A percentile compares a stretch with the other conserved stretches of the same genome.
Conservation (phyloP, 2,329 filamentous ascomycete genomes). For the Penicillium sp. region DNA sequence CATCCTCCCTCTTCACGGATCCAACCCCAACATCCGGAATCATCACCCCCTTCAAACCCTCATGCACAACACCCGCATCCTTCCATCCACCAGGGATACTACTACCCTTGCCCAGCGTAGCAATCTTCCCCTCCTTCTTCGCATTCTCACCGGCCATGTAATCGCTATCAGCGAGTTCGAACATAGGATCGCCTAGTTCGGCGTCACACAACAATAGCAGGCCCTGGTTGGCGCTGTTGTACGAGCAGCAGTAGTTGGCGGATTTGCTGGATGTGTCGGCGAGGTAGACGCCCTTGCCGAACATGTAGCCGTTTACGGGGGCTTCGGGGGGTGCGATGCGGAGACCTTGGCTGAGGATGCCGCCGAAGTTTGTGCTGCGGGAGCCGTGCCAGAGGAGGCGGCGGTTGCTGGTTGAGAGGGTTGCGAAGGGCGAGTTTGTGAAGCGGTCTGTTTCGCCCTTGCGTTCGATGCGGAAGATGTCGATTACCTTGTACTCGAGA, state of each 20-base stretch:
- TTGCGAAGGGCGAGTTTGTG: slow-evolving; percentile 60
- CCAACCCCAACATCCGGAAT: slow-evolving; percentile 56
- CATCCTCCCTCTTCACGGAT: neutral
- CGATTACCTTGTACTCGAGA: slow-evolving; percentile 59
- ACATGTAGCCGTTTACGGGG: slow-evolving; percentile 82
- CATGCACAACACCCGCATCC: slow-evolving; percentile 71
- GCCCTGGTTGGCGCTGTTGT: slow-evolving; percentile 69
- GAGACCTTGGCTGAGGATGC: slow-evolving; percentile 84
- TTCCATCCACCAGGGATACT: slow-evolving; percentile 74
- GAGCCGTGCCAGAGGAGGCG: slow-evolving; percentile 89
- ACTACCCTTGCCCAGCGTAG: slow-evolving; percentile 73
- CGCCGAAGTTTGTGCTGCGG: slow-evolving; percentile 81
- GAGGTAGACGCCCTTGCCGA: slow-evolving; percentile 87
- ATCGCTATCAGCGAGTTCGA: slow-evolving; percentile 63
- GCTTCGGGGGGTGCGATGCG: slow-evolving; percentile 84
- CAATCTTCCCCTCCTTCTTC: slow-evolving; percentile 63
- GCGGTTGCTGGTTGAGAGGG: slow-evolving; percentile 65
- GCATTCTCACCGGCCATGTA: slow-evolving; percentile 70
- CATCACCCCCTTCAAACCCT: slow-evolving; percentile 68
- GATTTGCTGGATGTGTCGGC: slow-evolving; percentile 86
- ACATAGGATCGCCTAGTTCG: slow-evolving; percentile 77
- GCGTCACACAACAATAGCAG: slow-evolving; percentile 84
- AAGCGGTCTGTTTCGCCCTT: slow-evolving; percentile 75
- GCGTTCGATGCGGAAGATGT: slow-evolving; percentile 85
- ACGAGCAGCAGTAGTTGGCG: slow-evolving; percentile 73